phyloP scores from a whole-genome alignment of 768 basidiomycete species.

The Kwoniella sp. region DNA sequence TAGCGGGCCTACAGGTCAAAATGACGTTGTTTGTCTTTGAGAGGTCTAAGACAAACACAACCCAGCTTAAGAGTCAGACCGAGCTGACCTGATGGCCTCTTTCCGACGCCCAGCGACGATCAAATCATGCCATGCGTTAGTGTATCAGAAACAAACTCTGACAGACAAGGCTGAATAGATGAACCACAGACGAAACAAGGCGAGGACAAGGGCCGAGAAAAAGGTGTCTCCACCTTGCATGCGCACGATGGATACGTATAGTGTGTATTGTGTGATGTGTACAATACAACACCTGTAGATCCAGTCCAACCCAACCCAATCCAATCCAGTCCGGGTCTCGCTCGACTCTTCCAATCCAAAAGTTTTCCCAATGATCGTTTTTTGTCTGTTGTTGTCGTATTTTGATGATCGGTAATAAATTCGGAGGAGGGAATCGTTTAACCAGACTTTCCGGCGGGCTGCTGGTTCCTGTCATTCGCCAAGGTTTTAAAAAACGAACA shows the following conservation, averaged over 20 bases:
- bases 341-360: background rate
- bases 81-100: too few species aligned
- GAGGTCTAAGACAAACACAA: too few species aligned
- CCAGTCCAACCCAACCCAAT: conserved; percentile 3
- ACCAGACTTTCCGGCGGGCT: conserved; percentile 56
- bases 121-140: too few species aligned
- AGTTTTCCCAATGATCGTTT: background rate
- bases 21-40: too few species aligned
- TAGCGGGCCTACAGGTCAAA: too few species aligned
- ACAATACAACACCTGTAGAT: conserved; percentile 14
- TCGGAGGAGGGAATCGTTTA: conserved; percentile 27
- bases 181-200: too few species aligned
- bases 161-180: too few species aligned
- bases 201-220: background rate
- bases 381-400: background rate
- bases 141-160: too few species aligned
- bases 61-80: too few species aligned
- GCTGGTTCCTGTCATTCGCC: conserved; percentile 49
- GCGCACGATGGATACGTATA: conserved; percentile 1
- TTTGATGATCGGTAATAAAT: background rate
- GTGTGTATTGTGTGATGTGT: too few species aligned
- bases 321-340: background rate
- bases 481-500: too few species aligned
- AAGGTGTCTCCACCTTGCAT: conserved; percentile 3
- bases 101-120: too few species aligned